Conservation (phyloP, 73 alveolate species). For the Paramecium octaurelia region DNA sequence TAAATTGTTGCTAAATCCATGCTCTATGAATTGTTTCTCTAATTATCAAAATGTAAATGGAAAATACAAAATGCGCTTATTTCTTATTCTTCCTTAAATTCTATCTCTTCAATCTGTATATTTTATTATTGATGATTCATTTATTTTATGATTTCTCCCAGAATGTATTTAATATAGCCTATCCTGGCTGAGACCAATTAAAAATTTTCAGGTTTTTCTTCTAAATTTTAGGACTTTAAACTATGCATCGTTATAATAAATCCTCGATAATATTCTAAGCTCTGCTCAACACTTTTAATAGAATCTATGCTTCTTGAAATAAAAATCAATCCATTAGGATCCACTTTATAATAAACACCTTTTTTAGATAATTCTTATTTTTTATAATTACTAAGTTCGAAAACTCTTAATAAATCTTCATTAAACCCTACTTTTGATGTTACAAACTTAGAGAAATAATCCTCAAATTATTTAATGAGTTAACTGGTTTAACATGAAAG, state of each 20-base stretch:
- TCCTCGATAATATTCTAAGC: neutral
- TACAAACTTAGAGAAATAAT: neutral
- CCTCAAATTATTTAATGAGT: neutral
- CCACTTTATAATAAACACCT: neutral
- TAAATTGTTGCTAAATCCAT: neutral
- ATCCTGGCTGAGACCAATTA: neutral
- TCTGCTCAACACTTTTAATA: neutral
- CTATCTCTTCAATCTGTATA: neutral
- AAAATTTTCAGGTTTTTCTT: neutral
- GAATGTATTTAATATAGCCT: neutral
- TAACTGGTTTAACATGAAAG: neutral
- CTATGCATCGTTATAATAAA: neutral
- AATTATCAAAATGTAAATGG: neutral
- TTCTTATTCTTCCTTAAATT: neutral
- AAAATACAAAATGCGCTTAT: neutral
- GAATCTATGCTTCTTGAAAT: neutral
- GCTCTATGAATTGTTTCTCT: neutral
- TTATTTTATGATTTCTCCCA: neutral
- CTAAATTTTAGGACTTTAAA: neutral
- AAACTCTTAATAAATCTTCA: neutral
- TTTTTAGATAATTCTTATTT: neutral
- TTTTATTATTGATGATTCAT: neutral
- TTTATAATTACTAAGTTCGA: neutral
- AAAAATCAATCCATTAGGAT: neutral
- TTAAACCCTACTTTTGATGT: neutral